Conservation (phyloP, 2,329 filamentous ascomycete genomes). For the Beauveria varroae region DNA sequence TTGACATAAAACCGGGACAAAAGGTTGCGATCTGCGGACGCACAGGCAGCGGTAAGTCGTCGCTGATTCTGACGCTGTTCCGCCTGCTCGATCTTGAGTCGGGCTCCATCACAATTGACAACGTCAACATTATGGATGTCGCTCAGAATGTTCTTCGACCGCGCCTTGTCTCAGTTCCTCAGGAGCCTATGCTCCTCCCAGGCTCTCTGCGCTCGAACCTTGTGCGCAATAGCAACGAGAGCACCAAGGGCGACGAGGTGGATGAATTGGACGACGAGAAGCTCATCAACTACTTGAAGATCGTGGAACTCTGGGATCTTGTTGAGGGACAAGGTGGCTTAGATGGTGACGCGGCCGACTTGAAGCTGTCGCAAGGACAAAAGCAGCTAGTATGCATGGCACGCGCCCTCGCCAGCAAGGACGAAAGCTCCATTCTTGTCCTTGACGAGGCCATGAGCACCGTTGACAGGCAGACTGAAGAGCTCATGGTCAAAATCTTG, state of each 20-base stretch:
- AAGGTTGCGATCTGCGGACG: conserved; percentile 37
- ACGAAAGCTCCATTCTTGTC: conserved; percentile 25
- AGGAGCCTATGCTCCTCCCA: conserved; percentile 44
- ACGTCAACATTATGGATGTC: conserved; percentile 25
- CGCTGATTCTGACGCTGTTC: conserved; percentile 35
- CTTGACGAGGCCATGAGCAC: conserved; percentile 33
- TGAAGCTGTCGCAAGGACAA: conserved; percentile 34
- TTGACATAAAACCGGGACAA: conserved; percentile 25
- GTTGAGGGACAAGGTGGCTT: conserved; percentile 33
- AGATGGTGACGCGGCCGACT: conserved; percentile 22
- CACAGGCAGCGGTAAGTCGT: conserved; percentile 29
- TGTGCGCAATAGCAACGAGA: neutral
- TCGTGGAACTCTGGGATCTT: conserved; percentile 35
- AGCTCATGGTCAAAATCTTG: conserved; percentile 26
- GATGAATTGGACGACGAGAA: conserved; percentile 28
- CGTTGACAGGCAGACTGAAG: conserved; percentile 27
- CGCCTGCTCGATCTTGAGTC: conserved; percentile 36
- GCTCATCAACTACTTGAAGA: conserved; percentile 35
- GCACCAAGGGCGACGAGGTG: conserved; percentile 20
- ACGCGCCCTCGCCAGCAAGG: conserved; percentile 27
- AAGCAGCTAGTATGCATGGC: conserved; percentile 35
- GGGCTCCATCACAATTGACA: conserved; percentile 39
- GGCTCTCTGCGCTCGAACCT: conserved; percentile 42
- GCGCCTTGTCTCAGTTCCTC: conserved; percentile 37
- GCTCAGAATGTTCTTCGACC: conserved; percentile 18